Base-by-base conservation (phyloP, 805 yeast genomes). In the Suhomyces sp. region DNA sequence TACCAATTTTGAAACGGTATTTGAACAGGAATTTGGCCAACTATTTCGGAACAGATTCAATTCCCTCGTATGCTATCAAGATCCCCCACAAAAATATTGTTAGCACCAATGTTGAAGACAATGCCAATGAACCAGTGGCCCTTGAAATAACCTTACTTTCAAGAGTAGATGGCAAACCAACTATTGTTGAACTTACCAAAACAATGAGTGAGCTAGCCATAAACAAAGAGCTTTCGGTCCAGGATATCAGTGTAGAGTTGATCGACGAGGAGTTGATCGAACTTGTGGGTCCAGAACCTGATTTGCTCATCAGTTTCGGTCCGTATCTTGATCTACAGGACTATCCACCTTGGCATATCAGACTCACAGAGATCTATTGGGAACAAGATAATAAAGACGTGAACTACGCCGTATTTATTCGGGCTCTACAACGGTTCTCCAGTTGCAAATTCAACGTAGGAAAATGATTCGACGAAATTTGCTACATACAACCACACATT, bases 341-440 rank as follows among this genome's bases (percentile, higher is more conserved):
- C 15, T 94, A 86, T 68, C 98, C 98, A 19, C 99, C 99, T 27
- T 94, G 99, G 99, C 98, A 93, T 65, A 83, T 90, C 35, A 81
- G 99, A 57, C 79, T 96, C 50, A 82, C 91, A 6, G 99, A 94
- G 66, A 83, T 94, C 63, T 92, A 86, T 71, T 88, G 96, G 89
- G 93, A 90, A 64, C 87, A 87, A 2, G 97, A 90, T 67, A 91
- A 91, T 68, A 84, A 79, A 54, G 84, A 80, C 51, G 96, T 90
- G 46, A 81, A 83, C 36, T 92, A 92, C 67, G 86, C 92, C 12
- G 94, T 90, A 17, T 92, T 89, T 67, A 78, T 88, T 49, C 79
- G 94, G 57, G 93, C 92, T 1, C 73, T 88, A 60, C 88, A 84
- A 60, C 83, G 81, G 60, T 93, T 81, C 67, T 79, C 97, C 3